Evolutionary conservation across 225 moss, liverwort and hornwort genomes (phyloP).

Genomic region (Pleurozium schreberi): DNA sequence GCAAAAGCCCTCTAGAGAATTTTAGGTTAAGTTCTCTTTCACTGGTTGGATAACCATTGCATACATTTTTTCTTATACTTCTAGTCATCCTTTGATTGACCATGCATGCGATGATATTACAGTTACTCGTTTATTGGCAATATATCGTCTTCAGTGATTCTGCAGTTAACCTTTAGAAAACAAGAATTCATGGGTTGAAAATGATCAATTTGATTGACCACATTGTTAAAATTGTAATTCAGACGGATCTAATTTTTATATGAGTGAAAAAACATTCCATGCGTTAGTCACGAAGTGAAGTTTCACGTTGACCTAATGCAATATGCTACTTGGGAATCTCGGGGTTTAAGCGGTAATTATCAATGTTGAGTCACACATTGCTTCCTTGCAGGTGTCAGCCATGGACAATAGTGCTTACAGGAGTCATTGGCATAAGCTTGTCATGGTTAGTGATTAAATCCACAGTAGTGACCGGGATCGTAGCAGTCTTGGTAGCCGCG

Average conservation of each 20-base stretch:
- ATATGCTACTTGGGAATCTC: not conserved
- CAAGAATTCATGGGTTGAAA: not conserved
- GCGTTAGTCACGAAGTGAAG: not conserved
- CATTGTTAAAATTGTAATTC: not conserved
- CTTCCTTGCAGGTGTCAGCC: slow-evolving; percentile 81
- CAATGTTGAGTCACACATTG: not conserved
- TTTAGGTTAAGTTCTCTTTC: not conserved
- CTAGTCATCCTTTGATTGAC: not conserved
- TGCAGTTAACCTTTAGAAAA: not conserved
- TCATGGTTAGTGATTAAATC: slow-evolving; percentile 67
- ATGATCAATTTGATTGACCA: not conserved
- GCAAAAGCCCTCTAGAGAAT: not conserved
- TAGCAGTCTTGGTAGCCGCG: slow-evolving; percentile 30
- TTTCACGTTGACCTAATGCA: not conserved
- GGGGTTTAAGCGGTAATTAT: not conserved
- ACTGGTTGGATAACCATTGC: not conserved
- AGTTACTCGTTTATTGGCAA: not conserved
- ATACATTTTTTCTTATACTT: not conserved
- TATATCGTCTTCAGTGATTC: not conserved
- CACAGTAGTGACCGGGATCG: slow-evolving; percentile 44
- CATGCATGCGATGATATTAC: not conserved
- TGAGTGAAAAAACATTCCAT: not conserved
- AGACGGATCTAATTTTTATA: not conserved
- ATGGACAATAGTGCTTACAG: slow-evolving; percentile 82
- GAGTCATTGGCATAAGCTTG: slow-evolving; percentile 37